These are phyloP conservation scores for Gnomoniopsis sp. DNA, from an alignment of 2,329 filamentous ascomycete species.

Conservation along the genomic window DNA sequence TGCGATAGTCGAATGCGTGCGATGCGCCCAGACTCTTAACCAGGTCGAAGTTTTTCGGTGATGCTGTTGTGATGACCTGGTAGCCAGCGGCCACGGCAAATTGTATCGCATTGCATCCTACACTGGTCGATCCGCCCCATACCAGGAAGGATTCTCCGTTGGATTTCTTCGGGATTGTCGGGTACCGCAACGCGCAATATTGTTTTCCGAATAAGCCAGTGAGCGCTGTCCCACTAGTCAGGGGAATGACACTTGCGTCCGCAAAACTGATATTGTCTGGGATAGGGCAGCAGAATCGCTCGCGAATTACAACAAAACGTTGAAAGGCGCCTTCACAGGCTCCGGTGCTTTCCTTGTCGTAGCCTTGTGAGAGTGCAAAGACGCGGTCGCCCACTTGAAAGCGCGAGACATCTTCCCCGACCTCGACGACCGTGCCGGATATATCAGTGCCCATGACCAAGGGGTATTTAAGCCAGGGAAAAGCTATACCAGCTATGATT, in stretches of 20 bases:
- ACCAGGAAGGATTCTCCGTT: conserved; percentile 32
- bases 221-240: conserved; percentile 27
- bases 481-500: conserved; percentile 21
- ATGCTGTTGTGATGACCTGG: conserved; percentile 36
- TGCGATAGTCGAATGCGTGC: conserved; percentile 36
- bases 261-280: conserved; percentile 24
- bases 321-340: conserved; percentile 27
- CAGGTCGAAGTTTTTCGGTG: conserved; percentile 34
- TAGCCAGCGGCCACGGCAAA: conserved; percentile 38
- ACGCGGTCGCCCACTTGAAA: conserved; percentile 34
- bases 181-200: conserved; percentile 20
- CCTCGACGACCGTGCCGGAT: conserved; percentile 31
- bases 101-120: conserved; percentile 41
- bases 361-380: conserved; percentile 23
- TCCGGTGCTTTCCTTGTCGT: conserved; percentile 19
- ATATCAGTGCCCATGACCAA: conserved; percentile 31
- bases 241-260: conserved; percentile 25
- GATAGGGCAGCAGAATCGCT: conserved; percentile 15
- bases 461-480: conserved; percentile 30
- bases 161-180: conserved; percentile 6
- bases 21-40: conserved; percentile 35
- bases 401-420: conserved; percentile 24
- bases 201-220: conserved; percentile 24
- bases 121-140: conserved; percentile 44
- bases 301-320: conserved; percentile 19